phyloP scores from a whole-genome alignment of 192 early-diverging fungal genomes.

The Piromyces finnis region DNA sequence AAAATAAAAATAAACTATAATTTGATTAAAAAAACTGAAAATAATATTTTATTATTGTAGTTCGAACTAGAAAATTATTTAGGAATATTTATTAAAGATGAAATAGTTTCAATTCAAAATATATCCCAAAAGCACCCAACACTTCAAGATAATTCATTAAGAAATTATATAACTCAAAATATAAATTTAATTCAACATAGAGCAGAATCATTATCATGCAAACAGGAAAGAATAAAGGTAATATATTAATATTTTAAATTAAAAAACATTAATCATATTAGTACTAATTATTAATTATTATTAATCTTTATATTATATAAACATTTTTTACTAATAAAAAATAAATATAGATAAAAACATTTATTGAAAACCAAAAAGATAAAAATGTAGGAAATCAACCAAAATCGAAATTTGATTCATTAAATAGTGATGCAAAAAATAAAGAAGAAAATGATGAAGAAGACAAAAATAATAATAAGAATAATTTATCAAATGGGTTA shows the following conservation, averaged over 20 bases:
- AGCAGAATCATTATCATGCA: slow-evolving; percentile 49
- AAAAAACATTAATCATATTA: too few relatives aligned
- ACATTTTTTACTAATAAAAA: too few relatives aligned
- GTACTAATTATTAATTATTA: background rate
- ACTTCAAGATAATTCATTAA: slow-evolving; percentile 37
- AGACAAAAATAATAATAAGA: background rate
- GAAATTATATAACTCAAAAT: slow-evolving; percentile 50
- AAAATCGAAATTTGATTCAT: background rate
- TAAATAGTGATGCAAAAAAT: background rate
- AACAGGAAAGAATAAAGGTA: slow-evolving; percentile 54
- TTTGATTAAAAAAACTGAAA: background rate
- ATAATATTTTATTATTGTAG: slow-evolving; percentile 2
- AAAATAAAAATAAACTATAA: background rate
- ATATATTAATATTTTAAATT: background rate
- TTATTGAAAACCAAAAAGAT: background rate
- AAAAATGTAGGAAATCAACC: background rate
- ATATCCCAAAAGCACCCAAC: slow-evolving; percentile 27
- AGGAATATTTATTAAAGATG: slow-evolving; percentile 87
- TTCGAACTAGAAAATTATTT: slow-evolving; percentile 84
- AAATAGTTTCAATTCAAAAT: slow-evolving; percentile 63
- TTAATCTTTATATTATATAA: too few relatives aligned
- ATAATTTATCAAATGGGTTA: background rate
- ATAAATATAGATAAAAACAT: background rate
- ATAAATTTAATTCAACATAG: slow-evolving; percentile 51
- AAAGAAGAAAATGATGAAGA: background rate